Percentiles rank a stretch among this genome's conserved stretches.
Evolutionary conservation across 176 grass and related monocot genomes (phyloP).

Genomic region (Oryza glumipatula): DNA sequence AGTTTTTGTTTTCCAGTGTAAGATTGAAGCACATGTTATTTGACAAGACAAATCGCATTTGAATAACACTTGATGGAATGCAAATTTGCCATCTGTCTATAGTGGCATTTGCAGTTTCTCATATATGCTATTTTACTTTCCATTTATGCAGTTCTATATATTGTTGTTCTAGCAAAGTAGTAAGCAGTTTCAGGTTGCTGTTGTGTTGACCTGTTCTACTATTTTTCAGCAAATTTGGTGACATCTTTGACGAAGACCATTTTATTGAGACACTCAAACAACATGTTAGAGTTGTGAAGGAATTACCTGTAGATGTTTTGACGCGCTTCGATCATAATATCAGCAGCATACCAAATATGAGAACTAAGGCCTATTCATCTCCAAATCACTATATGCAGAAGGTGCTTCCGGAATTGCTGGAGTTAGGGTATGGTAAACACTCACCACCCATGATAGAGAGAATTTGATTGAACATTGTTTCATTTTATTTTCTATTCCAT

Average conservation of each 20-base stretch:
- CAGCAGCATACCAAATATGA: conserved; percentile 92
- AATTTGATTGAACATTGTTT: conserved; percentile 35
- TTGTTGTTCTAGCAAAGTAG: background rate
- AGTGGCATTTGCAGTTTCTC: background rate
- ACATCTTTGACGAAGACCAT: conserved; percentile 93
- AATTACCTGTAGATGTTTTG: conserved; percentile 73
- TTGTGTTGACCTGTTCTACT: conserved; percentile 24
- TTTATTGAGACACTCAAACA: conserved; percentile 76
- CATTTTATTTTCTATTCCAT: conserved; percentile 40
- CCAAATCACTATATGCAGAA: conserved; percentile 76
- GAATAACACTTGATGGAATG: background rate
- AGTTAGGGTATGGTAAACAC: conserved; percentile 69
- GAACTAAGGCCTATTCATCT: conserved; percentile 87
- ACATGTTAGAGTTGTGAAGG: conserved; percentile 83
- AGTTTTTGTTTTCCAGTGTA: background rate
- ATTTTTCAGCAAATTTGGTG: conserved; percentile 82
- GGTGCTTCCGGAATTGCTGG: conserved; percentile 80
- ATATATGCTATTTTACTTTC: conserved; percentile 6
- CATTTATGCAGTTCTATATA: background rate
- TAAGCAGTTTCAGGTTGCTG: conserved; percentile 5
- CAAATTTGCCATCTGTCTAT: background rate
- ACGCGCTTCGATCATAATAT: conserved; percentile 80
- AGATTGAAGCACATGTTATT: background rate
- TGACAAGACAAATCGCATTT: background rate
- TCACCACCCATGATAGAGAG: background rate